Base-by-base conservation (phyloP, 139 green algal species). In the Volvox reticuliferus region DNA sequence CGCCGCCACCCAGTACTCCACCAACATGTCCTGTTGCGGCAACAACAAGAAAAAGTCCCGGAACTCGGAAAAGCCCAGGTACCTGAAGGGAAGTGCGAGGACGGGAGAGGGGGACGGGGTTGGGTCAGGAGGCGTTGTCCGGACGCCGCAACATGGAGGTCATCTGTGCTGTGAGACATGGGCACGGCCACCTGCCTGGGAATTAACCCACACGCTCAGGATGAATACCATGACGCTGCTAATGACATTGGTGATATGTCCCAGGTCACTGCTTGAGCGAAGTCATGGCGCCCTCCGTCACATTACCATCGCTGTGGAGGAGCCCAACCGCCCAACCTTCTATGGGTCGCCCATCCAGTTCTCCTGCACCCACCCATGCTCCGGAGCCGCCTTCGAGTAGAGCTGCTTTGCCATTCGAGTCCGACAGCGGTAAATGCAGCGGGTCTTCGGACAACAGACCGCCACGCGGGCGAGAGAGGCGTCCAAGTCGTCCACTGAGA, bases 21-120 rank as follows among this genome's bases (percentile, higher is more conserved):
- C 93, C 69, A 96, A 61, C 86, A 93, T 89, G 65, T 94, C 93
- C 18, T 92, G 91, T 84, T 94, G 77, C 19, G 95, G 95, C 85
- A 97, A 89, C 87, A 97, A 83, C 90, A 97, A 89, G 93, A 97
- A 97, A 78, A 96, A 96, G 55, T 89, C 78, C 0, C 95, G 87
- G 93, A 97, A 97, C 80, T 95, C 89, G 13, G 37, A 77, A 78
- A 97, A 97, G 33, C 92, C 91, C 32, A 97, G 82, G 6, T 28
- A 88, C 69, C 91, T 92, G 88, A n/a, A 22, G 83, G 24, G 36
- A 32, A 18, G 65, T 0, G 79, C 50, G 22, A 86, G 50, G 55
- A 86, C 78, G 36, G 36, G 65, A 12, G 24, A 28, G 2, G 78
- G 35, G 78, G 36, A 84, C 18, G 78, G 78, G 76, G 28, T 79